Evolutionary conservation across 2,329 filamentous ascomycete genomes (phyloP).

Genomic region (Phaeosphaeria sp.): DNA sequence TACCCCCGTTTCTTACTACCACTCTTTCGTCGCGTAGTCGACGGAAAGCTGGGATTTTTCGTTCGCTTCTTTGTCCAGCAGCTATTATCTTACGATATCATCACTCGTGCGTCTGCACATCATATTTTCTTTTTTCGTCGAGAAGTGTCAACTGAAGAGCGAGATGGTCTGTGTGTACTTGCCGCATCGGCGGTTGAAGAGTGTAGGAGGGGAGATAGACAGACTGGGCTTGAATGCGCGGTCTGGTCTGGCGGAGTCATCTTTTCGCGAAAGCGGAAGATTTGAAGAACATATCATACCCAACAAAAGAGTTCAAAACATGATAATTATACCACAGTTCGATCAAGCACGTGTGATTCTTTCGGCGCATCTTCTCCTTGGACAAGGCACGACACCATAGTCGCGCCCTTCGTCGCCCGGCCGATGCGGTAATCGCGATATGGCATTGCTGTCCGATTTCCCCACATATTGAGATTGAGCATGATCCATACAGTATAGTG

Average conservation of each 20-base stretch:
- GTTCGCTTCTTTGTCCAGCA: constrained; percentile 11
- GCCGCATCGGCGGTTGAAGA: neutral
- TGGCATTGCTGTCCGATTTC: neutral
- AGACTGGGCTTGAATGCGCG: too few relatives aligned
- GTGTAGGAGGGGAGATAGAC: neutral
- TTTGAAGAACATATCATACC: neutral
- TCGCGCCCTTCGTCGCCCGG: too few relatives aligned
- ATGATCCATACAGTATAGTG: neutral
- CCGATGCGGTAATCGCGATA: neutral
- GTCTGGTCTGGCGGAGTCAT: neutral
- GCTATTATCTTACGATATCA: neutral
- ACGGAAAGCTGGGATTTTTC: neutral
- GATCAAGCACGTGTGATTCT: too few relatives aligned
- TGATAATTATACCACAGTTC: too few relatives aligned
- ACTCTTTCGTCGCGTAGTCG: neutral
- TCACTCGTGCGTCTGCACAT: neutral
- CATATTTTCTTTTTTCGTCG: neutral
- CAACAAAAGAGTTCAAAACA: too few relatives aligned
- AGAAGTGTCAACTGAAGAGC: neutral
- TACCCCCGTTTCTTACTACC: constrained; percentile 6
- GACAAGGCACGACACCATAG: too few relatives aligned
- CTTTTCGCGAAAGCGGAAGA: neutral
- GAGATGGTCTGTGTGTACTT: neutral
- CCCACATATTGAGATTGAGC: neutral
- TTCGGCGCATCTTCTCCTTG: too few relatives aligned